These are phyloP conservation scores for Amaranthus palmeri DNA, from an alignment of 148 eudicot species.

Conservation along the genomic window DNA sequence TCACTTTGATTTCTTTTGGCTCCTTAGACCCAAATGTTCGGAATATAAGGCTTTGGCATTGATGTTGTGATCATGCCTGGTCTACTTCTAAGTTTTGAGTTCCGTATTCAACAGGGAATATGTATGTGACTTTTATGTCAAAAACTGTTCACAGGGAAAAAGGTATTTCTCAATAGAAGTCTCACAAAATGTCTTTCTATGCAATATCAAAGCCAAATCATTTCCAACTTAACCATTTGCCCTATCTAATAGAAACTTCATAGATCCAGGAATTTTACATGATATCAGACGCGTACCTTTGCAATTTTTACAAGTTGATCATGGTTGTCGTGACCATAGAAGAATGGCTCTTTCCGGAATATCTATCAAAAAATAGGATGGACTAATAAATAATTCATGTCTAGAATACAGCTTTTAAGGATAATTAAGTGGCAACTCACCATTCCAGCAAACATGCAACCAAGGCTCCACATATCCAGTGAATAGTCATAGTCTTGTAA, in stretches of 20 bases:
- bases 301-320: constrained; percentile 90
- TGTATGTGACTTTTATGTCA: too few relatives aligned
- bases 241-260: neutral
- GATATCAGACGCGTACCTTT: constrained; percentile 38
- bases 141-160: too few relatives aligned
- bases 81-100: too few relatives aligned
- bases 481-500: constrained; percentile 89
- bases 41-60: too few relatives aligned
- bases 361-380: constrained; percentile 36
- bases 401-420: neutral
- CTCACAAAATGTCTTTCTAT: neutral
- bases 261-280: neutral
- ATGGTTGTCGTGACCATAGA: constrained; percentile 84
- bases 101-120: too few relatives aligned
- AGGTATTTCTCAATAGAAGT: neutral
- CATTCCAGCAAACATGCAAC: constrained; percentile 94
- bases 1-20: too few relatives aligned
- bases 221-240: neutral
- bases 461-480: constrained; percentile 89
- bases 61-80: too few relatives aligned
- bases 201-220: neutral
- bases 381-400: neutral
- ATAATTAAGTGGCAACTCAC: constrained; percentile 34
- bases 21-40: too few relatives aligned
- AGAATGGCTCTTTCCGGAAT: constrained; percentile 85